These are phyloP conservation scores for Zygosaccharomyces siamensis DNA, from an alignment of 805 yeast species.

Conservation along the genomic window DNA sequence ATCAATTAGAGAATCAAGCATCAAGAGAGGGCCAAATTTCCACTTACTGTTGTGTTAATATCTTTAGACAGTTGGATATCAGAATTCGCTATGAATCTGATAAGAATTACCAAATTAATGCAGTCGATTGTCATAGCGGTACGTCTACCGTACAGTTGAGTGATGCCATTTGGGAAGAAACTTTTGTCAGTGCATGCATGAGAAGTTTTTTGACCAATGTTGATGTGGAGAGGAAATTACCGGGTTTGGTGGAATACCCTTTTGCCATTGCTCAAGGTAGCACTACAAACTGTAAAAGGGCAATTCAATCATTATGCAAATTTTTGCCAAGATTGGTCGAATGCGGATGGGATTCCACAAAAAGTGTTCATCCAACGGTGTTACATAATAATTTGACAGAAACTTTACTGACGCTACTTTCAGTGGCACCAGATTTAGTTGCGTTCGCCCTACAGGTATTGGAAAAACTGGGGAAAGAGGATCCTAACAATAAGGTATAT, in stretches of 20 bases:
- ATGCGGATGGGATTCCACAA: constrained; percentile 41
- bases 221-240: constrained; percentile 50
- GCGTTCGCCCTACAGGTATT: constrained; percentile 21
- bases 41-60: constrained; percentile 67
- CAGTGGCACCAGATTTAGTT: constrained; percentile 21
- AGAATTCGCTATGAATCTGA: constrained; percentile 50
- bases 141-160: constrained; percentile 33
- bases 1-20: constrained; percentile 16
- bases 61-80: constrained; percentile 68
- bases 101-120: constrained; percentile 30
- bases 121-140: constrained; percentile 30
- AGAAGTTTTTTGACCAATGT: constrained; percentile 50
- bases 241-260: constrained; percentile 53
- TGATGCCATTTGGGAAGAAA: constrained; percentile 51
- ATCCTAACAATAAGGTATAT: constrained; percentile 20
- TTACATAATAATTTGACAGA: constrained; percentile 52
- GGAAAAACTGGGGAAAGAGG: constrained; percentile 15
- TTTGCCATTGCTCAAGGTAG: constrained; percentile 34
- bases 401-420: constrained; percentile 35
- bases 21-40: constrained; percentile 27
- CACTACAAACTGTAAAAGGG: constrained; percentile 26
- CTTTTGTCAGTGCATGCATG: constrained; percentile 53
- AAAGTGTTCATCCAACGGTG: constrained; percentile 31
- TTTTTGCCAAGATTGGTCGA: constrained; percentile 45
- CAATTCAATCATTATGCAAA: constrained; percentile 38